Base-by-base conservation (phyloP, 1,139 yeast species). In the Sugiyamaella novakii region DNA sequence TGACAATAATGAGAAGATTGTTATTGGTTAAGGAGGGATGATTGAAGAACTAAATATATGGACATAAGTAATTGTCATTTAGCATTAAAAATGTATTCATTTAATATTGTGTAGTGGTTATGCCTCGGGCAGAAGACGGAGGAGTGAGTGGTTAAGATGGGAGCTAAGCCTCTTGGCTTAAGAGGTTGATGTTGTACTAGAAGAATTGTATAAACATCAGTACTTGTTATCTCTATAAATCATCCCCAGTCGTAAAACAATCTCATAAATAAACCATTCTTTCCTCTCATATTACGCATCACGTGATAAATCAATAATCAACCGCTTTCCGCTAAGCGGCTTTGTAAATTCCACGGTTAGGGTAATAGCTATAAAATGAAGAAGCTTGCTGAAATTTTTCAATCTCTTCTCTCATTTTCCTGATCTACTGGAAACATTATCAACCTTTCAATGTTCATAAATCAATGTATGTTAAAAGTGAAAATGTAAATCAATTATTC, bases 1-100 rank as follows among this genome's bases (percentile, higher is more conserved):
- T 57, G 86, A 81, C 58, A 87, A 80, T 52, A 87, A 82, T 67
- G 83, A 87, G 60, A 84, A 87, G 72, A 73, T 92, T 63, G 81
- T 89, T 67, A 92, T 84, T 61, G 92, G 92, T 78, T 84, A 77
- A 14, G 21, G 17, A 3, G 29, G n/a, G 27, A 36, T 7, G 14
- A 17, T 17, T 18, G 14, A 28, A 3, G n/a, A 42, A 31, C 19
- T 28, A 25, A 15, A 19, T 38, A 38, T 38, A 38, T 38, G 28
- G 42, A 38, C 42, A 38, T 3, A 34, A 18, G 33, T 38, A 18
- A 38, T 28, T 38, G 33, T 28, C 42, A 38, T 21, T 18, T 39
- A 30, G 43, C 43, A 39, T 39, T 29, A 39, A 39, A 37, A 39
- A 39, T 39, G 43, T 39, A 39, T 39, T 29, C 43, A 39, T 39